Conservation (phyloP, 148 eudicot species). For the Beta vulgaris region DNA sequence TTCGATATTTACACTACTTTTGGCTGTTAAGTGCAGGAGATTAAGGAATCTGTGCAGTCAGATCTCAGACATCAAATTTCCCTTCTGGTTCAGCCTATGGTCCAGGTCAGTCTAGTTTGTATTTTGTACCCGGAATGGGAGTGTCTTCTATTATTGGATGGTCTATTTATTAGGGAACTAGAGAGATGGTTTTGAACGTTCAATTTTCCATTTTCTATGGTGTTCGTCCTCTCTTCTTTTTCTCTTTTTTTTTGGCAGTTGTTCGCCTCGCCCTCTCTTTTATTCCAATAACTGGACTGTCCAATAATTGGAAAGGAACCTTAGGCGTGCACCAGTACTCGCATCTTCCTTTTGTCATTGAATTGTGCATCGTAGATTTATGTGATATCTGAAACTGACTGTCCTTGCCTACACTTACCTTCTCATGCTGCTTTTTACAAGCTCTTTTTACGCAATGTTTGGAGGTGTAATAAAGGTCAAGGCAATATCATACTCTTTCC, state of each 20-base stretch:
- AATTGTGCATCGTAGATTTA: background rate
- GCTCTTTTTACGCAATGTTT: too few species aligned
- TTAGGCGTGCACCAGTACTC: background rate
- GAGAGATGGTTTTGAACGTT: background rate
- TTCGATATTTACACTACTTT: conserved; percentile 6
- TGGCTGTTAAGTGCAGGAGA: conserved; percentile 45
- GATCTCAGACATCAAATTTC: conserved; percentile 90
- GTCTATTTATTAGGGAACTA: background rate
- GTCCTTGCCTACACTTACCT: background rate
- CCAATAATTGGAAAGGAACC: background rate
- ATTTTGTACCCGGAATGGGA: background rate
- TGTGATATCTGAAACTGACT: too few species aligned
- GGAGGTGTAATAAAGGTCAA: too few species aligned
- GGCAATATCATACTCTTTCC: too few species aligned
- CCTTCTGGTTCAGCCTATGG: conserved; percentile 75
- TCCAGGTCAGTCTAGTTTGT: conserved; percentile 38
- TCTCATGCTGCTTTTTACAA: background rate
- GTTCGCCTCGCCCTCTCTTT: too few species aligned
- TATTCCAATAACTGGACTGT: background rate
- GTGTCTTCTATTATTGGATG: background rate
- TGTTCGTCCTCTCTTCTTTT: too few species aligned
- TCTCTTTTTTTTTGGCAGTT: too few species aligned
- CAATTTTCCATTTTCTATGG: too few species aligned
- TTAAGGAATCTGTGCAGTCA: conserved; percentile 76
- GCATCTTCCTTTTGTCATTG: background rate